Conservation (phyloP, 1,284 basidiomycete genomes). For the Lignosus rhinocerotis region DNA sequence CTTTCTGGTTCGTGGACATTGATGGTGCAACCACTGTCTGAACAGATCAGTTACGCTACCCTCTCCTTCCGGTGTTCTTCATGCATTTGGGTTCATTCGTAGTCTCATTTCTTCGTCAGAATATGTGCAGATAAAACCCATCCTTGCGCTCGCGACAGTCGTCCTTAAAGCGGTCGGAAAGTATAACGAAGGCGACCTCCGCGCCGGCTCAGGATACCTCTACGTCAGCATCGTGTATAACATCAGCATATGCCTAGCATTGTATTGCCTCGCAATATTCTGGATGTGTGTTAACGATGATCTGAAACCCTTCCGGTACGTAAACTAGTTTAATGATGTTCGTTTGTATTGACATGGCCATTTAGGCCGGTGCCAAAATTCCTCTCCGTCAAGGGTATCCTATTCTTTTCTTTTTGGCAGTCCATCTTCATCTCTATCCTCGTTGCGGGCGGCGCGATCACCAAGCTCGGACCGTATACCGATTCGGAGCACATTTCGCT, state of each 20-base stretch:
- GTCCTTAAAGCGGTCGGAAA: constrained; percentile 85
- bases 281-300: constrained; percentile 90
- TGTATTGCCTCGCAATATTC: constrained; percentile 93
- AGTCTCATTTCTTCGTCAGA: constrained; percentile 50
- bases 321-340: constrained; percentile 20
- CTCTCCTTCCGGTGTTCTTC: neutral
- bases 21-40: too few species aligned
- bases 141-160: constrained; percentile 84
- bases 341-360: neutral
- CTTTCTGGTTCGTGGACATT: too few species aligned
- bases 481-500: constrained; percentile 91
- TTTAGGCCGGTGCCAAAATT: constrained; percentile 86
- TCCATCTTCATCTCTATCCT: constrained; percentile 85
- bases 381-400: constrained; percentile 95
- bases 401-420: constrained; percentile 99
- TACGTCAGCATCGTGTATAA: constrained; percentile 88
- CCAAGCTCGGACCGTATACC: constrained; percentile 81
- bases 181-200: constrained; percentile 89
- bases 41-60: too few species aligned
- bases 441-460: constrained; percentile 81
- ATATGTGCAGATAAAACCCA: constrained; percentile 96
- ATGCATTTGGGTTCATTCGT: neutral
- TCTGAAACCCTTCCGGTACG: constrained; percentile 82
- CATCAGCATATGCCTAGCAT: constrained; percentile 67
- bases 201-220: constrained; percentile 85